Percentiles rank a stretch among this genome's conserved stretches.
Evolutionary conservation across 371 early-diverging fungal species (phyloP).

Genomic region (Rhizopus arrhizus): DNA sequence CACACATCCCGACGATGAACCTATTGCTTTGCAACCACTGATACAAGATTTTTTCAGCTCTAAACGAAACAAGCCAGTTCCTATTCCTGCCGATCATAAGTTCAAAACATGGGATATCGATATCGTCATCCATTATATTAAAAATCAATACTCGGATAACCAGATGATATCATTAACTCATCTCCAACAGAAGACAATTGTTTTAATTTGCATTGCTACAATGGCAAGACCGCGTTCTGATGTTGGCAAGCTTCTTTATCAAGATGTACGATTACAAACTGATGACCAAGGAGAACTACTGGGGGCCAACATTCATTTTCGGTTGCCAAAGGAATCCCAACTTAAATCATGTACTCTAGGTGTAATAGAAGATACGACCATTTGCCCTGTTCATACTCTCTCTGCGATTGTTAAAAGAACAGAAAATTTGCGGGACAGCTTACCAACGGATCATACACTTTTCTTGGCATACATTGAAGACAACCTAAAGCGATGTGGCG

Average conservation of each 20-base stretch:
- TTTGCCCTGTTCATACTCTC: neutral
- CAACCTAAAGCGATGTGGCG: neutral
- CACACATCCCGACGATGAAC: neutral
- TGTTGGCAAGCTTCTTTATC: constrained; percentile 17
- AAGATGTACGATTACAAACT: constrained; percentile 9
- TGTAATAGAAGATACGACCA: neutral
- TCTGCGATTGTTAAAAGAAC: neutral
- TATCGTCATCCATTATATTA: constrained; percentile 4
- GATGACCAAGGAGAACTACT: neutral
- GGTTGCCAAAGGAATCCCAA: constrained; percentile 9
- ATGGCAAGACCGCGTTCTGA: constrained; percentile 31
- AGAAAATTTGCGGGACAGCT: neutral
- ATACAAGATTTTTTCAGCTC: constrained; percentile 10
- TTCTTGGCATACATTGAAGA: neutral
- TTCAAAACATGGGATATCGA: constrained; percentile 12
- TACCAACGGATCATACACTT: neutral
- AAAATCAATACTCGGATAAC: neutral
- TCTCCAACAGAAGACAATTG: constrained; percentile 22
- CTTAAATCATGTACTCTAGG: constrained; percentile 9
- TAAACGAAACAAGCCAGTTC: neutral
- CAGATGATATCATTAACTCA: neutral
- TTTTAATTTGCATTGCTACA: constrained; percentile 12
- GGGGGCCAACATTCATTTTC: neutral
- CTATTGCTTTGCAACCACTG: constrained; percentile 1
- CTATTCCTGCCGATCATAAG: neutral